phyloP scores from a whole-genome alignment of 768 basidiomycete genomes.

The Pisolithus albus region DNA sequence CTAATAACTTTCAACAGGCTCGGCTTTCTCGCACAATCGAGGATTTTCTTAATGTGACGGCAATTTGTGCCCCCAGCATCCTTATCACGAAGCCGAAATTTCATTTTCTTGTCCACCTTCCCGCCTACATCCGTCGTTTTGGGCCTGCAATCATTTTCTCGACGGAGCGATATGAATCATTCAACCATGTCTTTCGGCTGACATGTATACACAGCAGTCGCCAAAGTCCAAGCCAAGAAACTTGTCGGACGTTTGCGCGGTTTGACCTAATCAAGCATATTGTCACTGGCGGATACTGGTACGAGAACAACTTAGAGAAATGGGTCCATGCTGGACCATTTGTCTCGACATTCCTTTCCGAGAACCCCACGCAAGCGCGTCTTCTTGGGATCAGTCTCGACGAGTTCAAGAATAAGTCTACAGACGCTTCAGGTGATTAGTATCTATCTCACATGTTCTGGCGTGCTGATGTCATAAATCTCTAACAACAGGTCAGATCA shows the following conservation, averaged over 20 bases:
- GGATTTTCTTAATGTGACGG: constrained; percentile 8
- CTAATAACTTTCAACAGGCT: not conserved
- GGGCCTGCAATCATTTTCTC: not conserved
- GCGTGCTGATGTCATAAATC: too few relatives aligned
- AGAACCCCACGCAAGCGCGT: too few relatives aligned
- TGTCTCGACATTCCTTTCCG: too few relatives aligned
- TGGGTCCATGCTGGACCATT: too few relatives aligned
- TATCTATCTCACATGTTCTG: too few relatives aligned
- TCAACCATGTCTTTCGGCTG: not conserved
- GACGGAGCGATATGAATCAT: not conserved
- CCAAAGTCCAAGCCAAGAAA: constrained; percentile 20
- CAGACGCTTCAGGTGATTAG: too few relatives aligned
- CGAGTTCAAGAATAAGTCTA: too few relatives aligned
- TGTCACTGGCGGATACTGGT: constrained; percentile 7
- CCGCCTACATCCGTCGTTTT: not conserved
- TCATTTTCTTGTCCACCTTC: constrained; percentile 20
- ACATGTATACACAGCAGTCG: not conserved
- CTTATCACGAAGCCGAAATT: constrained; percentile 20
- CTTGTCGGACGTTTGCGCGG: not conserved
- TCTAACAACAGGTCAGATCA: too few relatives aligned
- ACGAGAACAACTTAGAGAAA: not conserved
- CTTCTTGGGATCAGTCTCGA: too few relatives aligned
- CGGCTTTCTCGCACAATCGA: constrained; percentile 10
- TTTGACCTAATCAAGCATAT: constrained; percentile 9
- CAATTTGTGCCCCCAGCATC: constrained; percentile 13